A percentile compares a stretch with the other conserved stretches of the same genome.
Evolutionary conservation across 192 early-diverging fungal genomes (phyloP).

Genomic region (Backusella mclennaniae): DNA sequence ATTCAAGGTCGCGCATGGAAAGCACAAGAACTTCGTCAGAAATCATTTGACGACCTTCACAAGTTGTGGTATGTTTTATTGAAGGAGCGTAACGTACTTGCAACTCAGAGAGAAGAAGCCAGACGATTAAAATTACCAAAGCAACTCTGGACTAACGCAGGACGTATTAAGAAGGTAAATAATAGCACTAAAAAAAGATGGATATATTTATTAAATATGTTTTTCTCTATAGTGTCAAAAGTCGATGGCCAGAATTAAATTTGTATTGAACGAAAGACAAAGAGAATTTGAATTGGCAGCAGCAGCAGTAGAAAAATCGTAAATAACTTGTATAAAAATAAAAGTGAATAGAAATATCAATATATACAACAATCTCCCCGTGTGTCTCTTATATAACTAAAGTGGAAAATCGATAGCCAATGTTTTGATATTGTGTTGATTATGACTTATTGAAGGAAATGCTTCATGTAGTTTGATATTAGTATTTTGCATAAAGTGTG

Average conservation of each 20-base stretch:
- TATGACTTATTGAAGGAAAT: too few species aligned
- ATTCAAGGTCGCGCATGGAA: conserved; percentile 81
- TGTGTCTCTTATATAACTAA: neutral
- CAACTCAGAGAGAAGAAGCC: conserved; percentile 69
- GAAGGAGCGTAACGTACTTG: conserved; percentile 82
- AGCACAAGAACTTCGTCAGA: conserved; percentile 83
- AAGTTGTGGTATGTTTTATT: conserved; percentile 90
- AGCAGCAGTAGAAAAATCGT: neutral
- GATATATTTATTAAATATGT: neutral
- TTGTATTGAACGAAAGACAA: conserved; percentile 73
- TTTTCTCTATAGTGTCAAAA: conserved; percentile 61
- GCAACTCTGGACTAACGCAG: conserved; percentile 58
- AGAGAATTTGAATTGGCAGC: conserved; percentile 50
- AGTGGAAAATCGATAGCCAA: neutral
- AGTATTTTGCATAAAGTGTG: too few species aligned
- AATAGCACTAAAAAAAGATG: neutral
- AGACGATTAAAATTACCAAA: conserved; percentile 52
- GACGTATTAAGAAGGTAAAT: conserved; percentile 62
- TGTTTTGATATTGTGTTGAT: too few species aligned
- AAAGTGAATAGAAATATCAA: neutral
- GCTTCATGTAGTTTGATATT: too few species aligned
- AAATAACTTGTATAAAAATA: conserved; percentile 8
- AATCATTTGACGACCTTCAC: conserved; percentile 97
- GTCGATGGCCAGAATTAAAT: conserved; percentile 82
- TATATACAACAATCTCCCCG: neutral